phyloP scores from a whole-genome alignment of 192 early-diverging fungal genomes.

The Umbelopsis sp. region DNA sequence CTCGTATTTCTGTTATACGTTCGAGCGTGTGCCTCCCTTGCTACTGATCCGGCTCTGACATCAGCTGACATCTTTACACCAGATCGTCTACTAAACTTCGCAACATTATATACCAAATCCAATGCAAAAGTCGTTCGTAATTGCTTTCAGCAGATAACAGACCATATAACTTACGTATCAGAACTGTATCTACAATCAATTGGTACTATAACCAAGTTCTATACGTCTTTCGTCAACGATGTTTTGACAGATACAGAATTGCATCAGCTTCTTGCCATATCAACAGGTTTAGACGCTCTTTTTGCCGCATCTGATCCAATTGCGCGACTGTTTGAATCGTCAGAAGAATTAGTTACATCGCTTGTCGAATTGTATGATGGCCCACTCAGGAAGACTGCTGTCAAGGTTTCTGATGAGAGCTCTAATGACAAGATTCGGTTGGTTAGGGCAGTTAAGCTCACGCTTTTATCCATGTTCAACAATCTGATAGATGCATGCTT shows the following conservation, averaged over 20 bases:
- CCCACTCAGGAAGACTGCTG: constrained; percentile 24
- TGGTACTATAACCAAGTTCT: neutral
- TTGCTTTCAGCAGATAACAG: neutral
- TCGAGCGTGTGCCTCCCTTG: neutral
- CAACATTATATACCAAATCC: neutral
- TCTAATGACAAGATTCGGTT: constrained; percentile 20
- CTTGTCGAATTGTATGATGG: constrained; percentile 40
- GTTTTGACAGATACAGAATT: neutral
- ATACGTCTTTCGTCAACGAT: neutral
- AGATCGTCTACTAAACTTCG: neutral
- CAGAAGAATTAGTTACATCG: constrained; percentile 28
- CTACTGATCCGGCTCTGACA: neutral
- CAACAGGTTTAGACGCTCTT: constrained; percentile 38
- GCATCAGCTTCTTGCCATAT: neutral
- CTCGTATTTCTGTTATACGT: constrained; percentile 11
- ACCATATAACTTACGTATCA: neutral
- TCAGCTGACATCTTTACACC: neutral
- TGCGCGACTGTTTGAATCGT: constrained; percentile 30
- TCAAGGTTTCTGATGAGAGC: constrained; percentile 1
- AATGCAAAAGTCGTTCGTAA: neutral
- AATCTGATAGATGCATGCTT: constrained; percentile 51
- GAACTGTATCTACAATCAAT: neutral
- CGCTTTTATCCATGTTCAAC: constrained; percentile 52
- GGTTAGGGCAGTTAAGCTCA: constrained; percentile 45
- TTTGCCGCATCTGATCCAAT: constrained; percentile 33